These are phyloP conservation scores for Neophaeococcomyces aloes DNA, from an alignment of 2,329 filamentous ascomycete genomes.

Conservation along the genomic window DNA sequence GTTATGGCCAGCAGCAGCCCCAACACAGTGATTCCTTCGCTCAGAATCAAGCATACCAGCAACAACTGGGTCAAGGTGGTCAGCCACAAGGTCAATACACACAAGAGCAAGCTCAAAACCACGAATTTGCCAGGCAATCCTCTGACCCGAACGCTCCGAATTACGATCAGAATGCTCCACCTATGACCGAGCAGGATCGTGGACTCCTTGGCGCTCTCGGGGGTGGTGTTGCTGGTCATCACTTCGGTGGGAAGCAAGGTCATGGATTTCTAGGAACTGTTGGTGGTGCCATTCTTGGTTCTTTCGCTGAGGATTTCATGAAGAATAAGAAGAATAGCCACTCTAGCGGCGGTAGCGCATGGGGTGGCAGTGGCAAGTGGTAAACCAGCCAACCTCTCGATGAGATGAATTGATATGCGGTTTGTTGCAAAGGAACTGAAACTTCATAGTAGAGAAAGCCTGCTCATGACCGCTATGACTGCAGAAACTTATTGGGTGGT, in stretches of 20 bases:
- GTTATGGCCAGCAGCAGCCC: constrained; percentile 15
- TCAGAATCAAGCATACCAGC: constrained; percentile 9
- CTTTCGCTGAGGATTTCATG: constrained; percentile 44
- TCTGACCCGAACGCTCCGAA: constrained; percentile 20
- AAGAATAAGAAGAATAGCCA: constrained; percentile 37
- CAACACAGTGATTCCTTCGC: constrained; percentile 12
- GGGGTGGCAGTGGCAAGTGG: constrained; percentile 12
- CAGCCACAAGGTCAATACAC: constrained; percentile 3
- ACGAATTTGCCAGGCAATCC: constrained; percentile 19
- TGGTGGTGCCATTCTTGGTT: constrained; percentile 46
- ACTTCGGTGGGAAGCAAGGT: constrained; percentile 46
- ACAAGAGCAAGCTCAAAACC: constrained; percentile 15
- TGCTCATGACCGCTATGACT: too few species aligned
- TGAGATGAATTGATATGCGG: background rate
- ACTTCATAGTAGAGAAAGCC: background rate
- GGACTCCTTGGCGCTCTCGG: constrained; percentile 47
- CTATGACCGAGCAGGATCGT: constrained; percentile 41
- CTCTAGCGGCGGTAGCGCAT: constrained; percentile 15
- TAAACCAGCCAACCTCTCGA: background rate
- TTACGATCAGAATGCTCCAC: constrained; percentile 35
- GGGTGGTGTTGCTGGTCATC: constrained; percentile 47
- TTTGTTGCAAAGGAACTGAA: background rate
- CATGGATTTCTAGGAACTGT: constrained; percentile 49
- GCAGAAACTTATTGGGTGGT: too few species aligned
- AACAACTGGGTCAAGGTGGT: constrained; percentile 9